phyloP scores from a whole-genome alignment of 2,329 filamentous ascomycete genomes.

The Paecilomyces niveus region DNA sequence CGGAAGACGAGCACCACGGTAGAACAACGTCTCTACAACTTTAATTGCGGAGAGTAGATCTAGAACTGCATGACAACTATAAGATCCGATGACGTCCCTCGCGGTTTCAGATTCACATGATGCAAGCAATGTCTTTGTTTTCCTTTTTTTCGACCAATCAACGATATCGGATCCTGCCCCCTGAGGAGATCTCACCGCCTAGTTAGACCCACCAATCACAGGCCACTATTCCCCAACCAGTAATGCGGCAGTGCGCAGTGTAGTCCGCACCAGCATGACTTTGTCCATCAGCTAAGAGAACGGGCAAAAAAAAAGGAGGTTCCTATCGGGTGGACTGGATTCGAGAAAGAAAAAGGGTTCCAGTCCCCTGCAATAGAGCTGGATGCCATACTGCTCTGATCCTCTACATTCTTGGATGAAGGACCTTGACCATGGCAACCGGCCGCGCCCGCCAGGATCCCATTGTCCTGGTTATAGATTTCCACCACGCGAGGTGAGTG shows the following conservation, averaged over 20 bases:
- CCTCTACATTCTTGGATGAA: slow-evolving; percentile 6
- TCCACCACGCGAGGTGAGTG: slow-evolving; percentile 62
- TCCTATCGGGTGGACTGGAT: background rate
- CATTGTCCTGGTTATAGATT: slow-evolving; percentile 72
- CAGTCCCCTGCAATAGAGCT: background rate
- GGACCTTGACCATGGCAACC: slow-evolving; percentile 19
- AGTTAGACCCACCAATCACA: background rate
- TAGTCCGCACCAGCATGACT: no score
- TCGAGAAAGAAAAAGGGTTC: background rate
- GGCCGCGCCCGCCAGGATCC: slow-evolving; percentile 49
- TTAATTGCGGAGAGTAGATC: background rate
- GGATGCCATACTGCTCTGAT: background rate
- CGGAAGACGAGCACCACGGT: background rate
- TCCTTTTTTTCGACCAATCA: background rate
- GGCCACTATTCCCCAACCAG: background rate
- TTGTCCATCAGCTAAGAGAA: background rate
- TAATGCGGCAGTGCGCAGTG: no score
- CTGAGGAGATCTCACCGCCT: background rate
- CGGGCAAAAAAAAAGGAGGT: background rate
- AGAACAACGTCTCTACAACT: background rate
- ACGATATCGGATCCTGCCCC: background rate
- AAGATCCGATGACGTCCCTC: background rate
- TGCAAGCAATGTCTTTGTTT: background rate
- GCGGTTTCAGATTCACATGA: background rate
- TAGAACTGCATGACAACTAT: background rate